phyloP scores from a whole-genome alignment of 2,329 filamentous ascomycete genomes.

The Chaetomiaceae sp. region DNA sequence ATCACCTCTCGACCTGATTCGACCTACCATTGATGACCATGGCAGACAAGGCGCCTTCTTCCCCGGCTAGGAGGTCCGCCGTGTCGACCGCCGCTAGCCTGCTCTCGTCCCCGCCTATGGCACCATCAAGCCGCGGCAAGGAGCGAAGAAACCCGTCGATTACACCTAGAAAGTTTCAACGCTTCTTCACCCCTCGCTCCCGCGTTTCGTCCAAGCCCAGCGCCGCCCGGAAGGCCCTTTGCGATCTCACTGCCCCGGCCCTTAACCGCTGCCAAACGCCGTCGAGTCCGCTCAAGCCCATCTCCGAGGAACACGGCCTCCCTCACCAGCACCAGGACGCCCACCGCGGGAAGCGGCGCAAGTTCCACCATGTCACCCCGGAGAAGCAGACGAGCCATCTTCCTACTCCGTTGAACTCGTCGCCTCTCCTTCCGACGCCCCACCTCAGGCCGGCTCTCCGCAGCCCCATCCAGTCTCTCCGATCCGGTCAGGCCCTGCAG shows the following conservation, averaged over 20 bases:
- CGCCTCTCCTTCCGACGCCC: constrained; percentile 22
- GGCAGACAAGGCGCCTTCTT: constrained; percentile 18
- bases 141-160: constrained; percentile 48
- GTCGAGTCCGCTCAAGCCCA: constrained; percentile 36
- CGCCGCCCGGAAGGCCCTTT: constrained; percentile 37
- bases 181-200: constrained; percentile 49
- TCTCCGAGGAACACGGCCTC: constrained; percentile 27
- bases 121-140: constrained; percentile 32
- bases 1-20: neutral
- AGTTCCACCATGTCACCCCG: constrained; percentile 35
- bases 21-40: constrained; percentile 7
- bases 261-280: constrained; percentile 39
- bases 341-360: constrained; percentile 35
- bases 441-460: constrained; percentile 26
- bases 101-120: constrained; percentile 28
- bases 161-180: constrained; percentile 49
- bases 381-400: constrained; percentile 35
- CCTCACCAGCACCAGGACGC: constrained; percentile 23
- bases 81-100: constrained; percentile 20
- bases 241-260: constrained; percentile 37
- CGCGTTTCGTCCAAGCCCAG: constrained; percentile 36
- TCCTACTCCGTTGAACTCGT: constrained; percentile 24
- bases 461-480: constrained; percentile 38
- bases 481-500: constrained; percentile 23
- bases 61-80: constrained; percentile 21